Conservation (phyloP, 2,329 filamentous ascomycete species). For the Diaporthe amygdali region DNA sequence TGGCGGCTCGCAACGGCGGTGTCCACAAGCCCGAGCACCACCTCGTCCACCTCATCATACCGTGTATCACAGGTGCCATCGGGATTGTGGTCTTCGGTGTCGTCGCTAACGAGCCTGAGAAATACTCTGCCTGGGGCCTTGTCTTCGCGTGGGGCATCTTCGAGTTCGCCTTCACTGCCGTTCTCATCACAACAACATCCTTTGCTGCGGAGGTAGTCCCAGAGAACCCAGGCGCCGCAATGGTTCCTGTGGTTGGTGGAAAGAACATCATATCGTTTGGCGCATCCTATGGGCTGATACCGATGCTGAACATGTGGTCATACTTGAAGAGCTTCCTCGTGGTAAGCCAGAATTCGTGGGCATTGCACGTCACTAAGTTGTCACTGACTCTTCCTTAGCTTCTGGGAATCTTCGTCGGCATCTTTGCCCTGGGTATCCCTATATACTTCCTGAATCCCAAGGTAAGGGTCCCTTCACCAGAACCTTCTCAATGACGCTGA, state of each 20-base stretch:
- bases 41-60: not conserved
- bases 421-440: not conserved
- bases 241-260: not conserved
- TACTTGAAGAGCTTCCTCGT: not conserved
- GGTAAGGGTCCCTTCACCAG: not conserved
- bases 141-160: not conserved
- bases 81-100: not conserved
- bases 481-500: not conserved
- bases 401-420: not conserved
- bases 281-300: not conserved
- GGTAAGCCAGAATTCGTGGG: not conserved
- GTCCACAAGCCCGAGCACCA: slow-evolving; percentile 38
- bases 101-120: not conserved
- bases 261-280: not conserved
- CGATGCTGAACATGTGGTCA: not conserved
- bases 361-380: rapidly evolving
- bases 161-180: not conserved
- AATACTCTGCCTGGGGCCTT: not conserved
- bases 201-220: not conserved
- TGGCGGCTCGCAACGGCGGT: slow-evolving; percentile 47
- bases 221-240: not conserved
- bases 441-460: not conserved
- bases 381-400: not conserved
- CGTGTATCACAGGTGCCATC: not conserved
- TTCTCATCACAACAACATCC: not conserved